Conservation (phyloP, 768 basidiomycete genomes). For the Naganishia onofrii region DNA sequence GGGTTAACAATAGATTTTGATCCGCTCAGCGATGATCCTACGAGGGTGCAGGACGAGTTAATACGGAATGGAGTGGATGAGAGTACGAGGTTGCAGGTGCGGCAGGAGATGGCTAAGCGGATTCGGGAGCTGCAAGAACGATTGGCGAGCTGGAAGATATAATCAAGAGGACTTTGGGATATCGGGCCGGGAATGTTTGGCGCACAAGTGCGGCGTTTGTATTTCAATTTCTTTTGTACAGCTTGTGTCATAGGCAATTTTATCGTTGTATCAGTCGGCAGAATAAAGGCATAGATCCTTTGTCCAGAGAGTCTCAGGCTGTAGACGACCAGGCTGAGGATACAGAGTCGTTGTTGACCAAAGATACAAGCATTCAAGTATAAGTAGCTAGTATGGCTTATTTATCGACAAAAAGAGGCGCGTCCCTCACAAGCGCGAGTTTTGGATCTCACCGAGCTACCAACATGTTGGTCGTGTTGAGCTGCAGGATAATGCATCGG, state of each 20-base stretch:
- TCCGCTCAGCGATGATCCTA: constrained; percentile 70
- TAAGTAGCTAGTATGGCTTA: too few relatives aligned
- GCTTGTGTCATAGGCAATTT: too few relatives aligned
- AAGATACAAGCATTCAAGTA: too few relatives aligned
- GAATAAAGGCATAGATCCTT: neutral
- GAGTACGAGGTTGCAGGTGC: constrained; percentile 51
- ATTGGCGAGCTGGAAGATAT: constrained; percentile 30
- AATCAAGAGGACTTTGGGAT: neutral
- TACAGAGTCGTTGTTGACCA: too few relatives aligned
- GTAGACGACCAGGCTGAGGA: too few relatives aligned
- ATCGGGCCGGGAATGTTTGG: neutral
- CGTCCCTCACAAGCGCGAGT: constrained; percentile 9
- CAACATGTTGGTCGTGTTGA: neutral
- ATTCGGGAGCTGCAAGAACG: constrained; percentile 30
- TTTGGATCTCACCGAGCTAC: constrained; percentile 7
- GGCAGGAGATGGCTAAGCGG: constrained; percentile 51
- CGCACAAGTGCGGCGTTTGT: neutral
- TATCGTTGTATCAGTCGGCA: neutral
- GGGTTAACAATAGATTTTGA: constrained; percentile 83
- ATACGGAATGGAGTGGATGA: constrained; percentile 35
- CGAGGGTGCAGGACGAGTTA: constrained; percentile 60
- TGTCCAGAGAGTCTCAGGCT: too few relatives aligned
- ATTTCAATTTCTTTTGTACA: neutral
- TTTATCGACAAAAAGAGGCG: constrained; percentile 17
- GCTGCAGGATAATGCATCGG: too few relatives aligned